Conservation (phyloP, 1,284 basidiomycete species). For the Takashimella tepidaria region DNA sequence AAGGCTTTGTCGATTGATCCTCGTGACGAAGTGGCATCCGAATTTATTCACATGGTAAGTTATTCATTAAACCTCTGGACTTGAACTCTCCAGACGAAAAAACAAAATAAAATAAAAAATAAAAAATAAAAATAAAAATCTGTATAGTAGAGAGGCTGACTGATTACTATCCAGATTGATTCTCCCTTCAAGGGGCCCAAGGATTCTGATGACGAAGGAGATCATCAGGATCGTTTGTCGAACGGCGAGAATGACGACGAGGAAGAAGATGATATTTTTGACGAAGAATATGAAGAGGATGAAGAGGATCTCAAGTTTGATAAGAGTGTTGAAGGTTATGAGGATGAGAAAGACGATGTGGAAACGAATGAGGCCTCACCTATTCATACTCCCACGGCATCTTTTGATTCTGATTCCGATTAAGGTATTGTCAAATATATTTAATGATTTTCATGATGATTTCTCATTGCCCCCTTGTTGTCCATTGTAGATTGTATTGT, state of each 20-base stretch:
- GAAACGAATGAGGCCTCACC: no score
- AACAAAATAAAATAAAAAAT: no score
- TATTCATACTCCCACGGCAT: no score
- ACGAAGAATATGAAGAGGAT: slow-evolving; percentile 7
- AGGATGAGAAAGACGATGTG: slow-evolving; percentile 6
- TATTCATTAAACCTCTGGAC: background rate
- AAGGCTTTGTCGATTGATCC: slow-evolving; percentile 25
- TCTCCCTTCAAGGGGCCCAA: slow-evolving; percentile 4
- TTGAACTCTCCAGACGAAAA: background rate
- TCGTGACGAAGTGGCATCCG: slow-evolving; percentile 21
- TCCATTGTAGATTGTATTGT: no score
- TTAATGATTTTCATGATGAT: no score
- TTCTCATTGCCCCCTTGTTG: no score
- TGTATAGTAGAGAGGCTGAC: no score
- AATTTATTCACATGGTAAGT: slow-evolving; percentile 29
- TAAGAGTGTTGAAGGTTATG: slow-evolving; percentile 8
- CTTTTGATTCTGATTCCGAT: no score
- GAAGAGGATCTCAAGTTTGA: background rate
- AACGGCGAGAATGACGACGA: background rate
- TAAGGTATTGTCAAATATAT: no score
- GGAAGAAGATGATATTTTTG: background rate
- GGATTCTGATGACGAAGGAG: slow-evolving; percentile 1
- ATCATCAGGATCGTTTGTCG: background rate
- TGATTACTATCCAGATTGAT: slow-evolving; percentile 10
- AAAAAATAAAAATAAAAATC: no score